Base-by-base conservation (phyloP, 2,329 filamentous ascomycete genomes). In the Tolypocladium paradoxum region DNA sequence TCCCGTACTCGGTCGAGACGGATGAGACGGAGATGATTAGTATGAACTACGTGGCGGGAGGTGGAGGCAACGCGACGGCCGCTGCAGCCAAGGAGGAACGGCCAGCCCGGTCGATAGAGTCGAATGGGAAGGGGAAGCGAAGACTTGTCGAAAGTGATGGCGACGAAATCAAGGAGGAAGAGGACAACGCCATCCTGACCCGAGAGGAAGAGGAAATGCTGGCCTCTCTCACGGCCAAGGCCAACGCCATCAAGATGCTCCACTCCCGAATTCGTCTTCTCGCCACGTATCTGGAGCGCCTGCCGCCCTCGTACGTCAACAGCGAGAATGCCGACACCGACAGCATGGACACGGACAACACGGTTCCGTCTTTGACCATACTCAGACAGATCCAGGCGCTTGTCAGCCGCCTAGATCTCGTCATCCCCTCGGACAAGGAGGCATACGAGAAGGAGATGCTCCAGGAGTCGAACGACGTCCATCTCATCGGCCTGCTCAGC, bases 21-120 rank as follows among this genome's bases (percentile, higher is more conserved):
- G 90, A 89, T 11, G 91, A 97, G 68, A 91, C 91, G 1, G 93
- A 99, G 70, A 96, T 96, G 90, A 97, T 99, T 59, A 88, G 88
- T 60, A 88, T 99, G 63, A 90, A 96, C 69, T 95, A 91, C 59
- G 87, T 99, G 22, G 91, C 92, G 0, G 84, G 85, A 51, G 89
- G 88, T 38, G 88, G 87, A 48, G 88, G 88, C 48, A 92, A 88
- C 63, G 91, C 90, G 27, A 84, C 87, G 12, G 82, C 82, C 34
- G 73, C 82, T 31, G 59, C 62, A 11, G 58, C 62, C 52, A 72
- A 69, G 61, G 73, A 75, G 53, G 74, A 75, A 53, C 65, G 71
- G n/a, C 65, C 66, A 2, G 64, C 64, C 45, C 65, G 66, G 47
- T 70, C 73, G 38, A 69, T 76, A 9, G 75, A 77, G 48, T 68